These are phyloP conservation scores for Kregervanrija fluxuum DNA, from an alignment of 805 yeast species.

Conservation along the genomic window DNA sequence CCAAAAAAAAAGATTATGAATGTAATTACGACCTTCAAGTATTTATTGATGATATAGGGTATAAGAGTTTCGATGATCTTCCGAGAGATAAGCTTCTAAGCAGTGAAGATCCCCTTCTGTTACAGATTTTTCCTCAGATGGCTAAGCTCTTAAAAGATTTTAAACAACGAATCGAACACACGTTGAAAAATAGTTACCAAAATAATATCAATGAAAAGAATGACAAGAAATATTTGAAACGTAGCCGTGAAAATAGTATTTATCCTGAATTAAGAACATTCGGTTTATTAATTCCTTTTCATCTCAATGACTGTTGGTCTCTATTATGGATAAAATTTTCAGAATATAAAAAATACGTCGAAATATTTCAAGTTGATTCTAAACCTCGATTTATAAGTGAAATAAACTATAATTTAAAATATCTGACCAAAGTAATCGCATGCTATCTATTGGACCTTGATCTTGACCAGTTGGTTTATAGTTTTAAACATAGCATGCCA, in stretches of 20 bases:
- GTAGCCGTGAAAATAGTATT: background rate
- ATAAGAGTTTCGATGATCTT: background rate
- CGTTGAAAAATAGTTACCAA: too few relatives aligned
- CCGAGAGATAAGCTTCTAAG: too few relatives aligned
- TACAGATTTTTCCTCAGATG: too few relatives aligned
- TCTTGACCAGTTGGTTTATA: constrained; percentile 10
- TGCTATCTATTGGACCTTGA: constrained; percentile 12
- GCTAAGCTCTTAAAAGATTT: too few relatives aligned
- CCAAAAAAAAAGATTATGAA: background rate
- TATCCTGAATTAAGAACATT: constrained; percentile 8
- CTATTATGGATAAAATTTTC: constrained; percentile 21
- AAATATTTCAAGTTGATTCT: constrained; percentile 19
- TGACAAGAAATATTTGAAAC: background rate
- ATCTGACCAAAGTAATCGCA: constrained; percentile 11
- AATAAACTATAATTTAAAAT: constrained; percentile 11
- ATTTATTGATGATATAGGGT: constrained; percentile 6
- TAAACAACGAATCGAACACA: too few relatives aligned
- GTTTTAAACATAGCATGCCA: constrained; percentile 17
- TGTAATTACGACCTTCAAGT: background rate
- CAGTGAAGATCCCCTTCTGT: too few relatives aligned
- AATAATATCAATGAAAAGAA: background rate
- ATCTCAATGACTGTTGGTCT: constrained; percentile 17
- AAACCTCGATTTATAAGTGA: constrained; percentile 13
- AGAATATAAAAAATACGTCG: constrained; percentile 10
- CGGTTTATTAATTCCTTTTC: constrained; percentile 17